Evolutionary conservation across 768 basidiomycete species (phyloP).

Genomic region (Arthromyces matolae): DNA sequence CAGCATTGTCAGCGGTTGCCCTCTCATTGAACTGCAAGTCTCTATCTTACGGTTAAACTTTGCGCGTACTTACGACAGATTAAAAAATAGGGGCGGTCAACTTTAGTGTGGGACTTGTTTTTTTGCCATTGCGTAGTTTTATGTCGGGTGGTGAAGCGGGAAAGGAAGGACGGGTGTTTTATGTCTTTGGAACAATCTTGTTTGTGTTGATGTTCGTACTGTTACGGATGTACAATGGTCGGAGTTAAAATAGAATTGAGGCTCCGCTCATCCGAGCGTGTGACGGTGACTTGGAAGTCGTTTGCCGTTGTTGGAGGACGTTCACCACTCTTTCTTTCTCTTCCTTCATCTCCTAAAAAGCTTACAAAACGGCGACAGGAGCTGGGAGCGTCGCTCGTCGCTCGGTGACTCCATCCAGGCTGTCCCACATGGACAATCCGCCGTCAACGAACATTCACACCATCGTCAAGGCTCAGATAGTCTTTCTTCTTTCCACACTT

Average conservation of each 20-base stretch:
- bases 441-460: slow-evolving; percentile 84
- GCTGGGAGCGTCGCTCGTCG: slow-evolving; percentile 66
- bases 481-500: slow-evolving; percentile 92
- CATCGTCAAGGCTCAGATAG: slow-evolving; percentile 95
- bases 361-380: slow-evolving; percentile 68
- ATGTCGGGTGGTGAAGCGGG: slow-evolving; percentile 56
- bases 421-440: slow-evolving; percentile 85
- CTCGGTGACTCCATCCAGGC: slow-evolving; percentile 75
- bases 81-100: slow-evolving; percentile 81
- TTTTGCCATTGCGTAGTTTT: slow-evolving; percentile 78
- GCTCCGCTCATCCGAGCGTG: slow-evolving; percentile 31
- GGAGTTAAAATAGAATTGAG: slow-evolving; percentile 19
- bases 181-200: slow-evolving; percentile 68
- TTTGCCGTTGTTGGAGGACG: slow-evolving; percentile 42
- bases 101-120: slow-evolving; percentile 79
- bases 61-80: no score
- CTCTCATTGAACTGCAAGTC: slow-evolving; percentile 68
- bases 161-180: slow-evolving; percentile 88
- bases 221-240: slow-evolving; percentile 37
- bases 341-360: slow-evolving; percentile 36
- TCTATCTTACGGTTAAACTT: slow-evolving; percentile 5
- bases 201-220: slow-evolving; percentile 34
- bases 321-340: slow-evolving; percentile 32
- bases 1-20: slow-evolving; percentile 71
- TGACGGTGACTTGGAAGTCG: slow-evolving; percentile 36